Conservation (phyloP, 2,329 filamentous ascomycete genomes). For the Myriosclerotinia curreyana region DNA sequence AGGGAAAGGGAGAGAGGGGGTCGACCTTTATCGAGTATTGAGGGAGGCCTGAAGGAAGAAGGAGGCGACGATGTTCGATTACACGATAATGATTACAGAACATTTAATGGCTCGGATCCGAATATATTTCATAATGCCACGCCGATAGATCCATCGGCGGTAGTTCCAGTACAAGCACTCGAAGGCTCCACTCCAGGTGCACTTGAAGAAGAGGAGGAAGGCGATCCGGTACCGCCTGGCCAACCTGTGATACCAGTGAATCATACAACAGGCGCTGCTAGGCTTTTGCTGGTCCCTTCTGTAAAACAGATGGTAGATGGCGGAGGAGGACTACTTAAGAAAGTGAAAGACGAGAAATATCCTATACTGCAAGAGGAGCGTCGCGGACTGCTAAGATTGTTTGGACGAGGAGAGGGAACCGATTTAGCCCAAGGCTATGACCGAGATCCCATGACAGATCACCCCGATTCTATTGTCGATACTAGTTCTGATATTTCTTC, state of each 20-base stretch:
- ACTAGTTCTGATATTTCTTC: constrained; percentile 50
- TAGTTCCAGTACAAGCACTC: constrained; percentile 1
- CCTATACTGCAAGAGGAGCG: constrained; percentile 73
- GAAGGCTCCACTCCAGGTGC: constrained; percentile 16
- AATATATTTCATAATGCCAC: neutral
- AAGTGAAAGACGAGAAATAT: constrained; percentile 60
- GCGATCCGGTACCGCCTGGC: constrained; percentile 50
- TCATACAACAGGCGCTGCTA: constrained; percentile 86
- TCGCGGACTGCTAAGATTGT: constrained; percentile 70
- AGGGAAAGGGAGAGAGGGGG: neutral
- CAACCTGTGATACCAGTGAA: constrained; percentile 74
- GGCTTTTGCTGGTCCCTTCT: constrained; percentile 69
- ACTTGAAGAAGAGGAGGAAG: constrained; percentile 44
- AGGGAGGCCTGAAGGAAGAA: constrained; percentile 7
- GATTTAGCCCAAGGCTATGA: constrained; percentile 51
- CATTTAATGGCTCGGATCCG: constrained; percentile 1
- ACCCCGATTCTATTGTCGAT: constrained; percentile 46
- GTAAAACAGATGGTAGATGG: constrained; percentile 57
- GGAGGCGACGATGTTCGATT: constrained; percentile 12
- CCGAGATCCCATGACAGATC: constrained; percentile 39
- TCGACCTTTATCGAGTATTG: constrained; percentile 3
- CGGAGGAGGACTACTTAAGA: constrained; percentile 49
- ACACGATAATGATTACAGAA: neutral
- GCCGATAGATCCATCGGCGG: neutral
- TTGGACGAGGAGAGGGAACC: constrained; percentile 73